phyloP scores from a whole-genome alignment of 306 rosid species.

The Cercis canadensis region DNA sequence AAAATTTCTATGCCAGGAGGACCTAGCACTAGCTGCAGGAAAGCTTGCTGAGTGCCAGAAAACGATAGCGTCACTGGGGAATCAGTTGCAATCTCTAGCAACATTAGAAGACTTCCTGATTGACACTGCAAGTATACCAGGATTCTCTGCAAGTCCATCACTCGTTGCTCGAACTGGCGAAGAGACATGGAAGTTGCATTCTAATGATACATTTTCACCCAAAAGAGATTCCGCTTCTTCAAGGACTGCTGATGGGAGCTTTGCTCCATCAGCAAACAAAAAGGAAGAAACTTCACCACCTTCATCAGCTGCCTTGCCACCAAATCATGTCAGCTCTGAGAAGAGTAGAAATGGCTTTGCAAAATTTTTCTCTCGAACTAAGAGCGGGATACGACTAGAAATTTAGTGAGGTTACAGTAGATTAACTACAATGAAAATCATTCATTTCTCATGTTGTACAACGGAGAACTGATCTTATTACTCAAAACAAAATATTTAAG shows the following conservation, averaged over 20 bases:
- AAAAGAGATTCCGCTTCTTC: constrained; percentile 60
- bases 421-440: constrained; percentile 17
- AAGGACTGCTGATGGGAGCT: constrained; percentile 49
- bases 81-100: constrained; percentile 83
- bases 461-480: constrained; percentile 32
- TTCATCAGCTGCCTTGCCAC: constrained; percentile 52
- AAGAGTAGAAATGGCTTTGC: constrained; percentile 89
- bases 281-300: constrained; percentile 58
- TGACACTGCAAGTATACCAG: constrained; percentile 67
- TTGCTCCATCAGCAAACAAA: constrained; percentile 42
- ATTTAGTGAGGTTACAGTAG: constrained; percentile 47
- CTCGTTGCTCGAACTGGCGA: constrained; percentile 43
- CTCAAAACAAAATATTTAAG: constrained; percentile 24
- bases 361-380: constrained; percentile 86
- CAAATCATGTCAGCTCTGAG: constrained; percentile 63
- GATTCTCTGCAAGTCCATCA: constrained; percentile 55
- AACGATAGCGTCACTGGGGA: constrained; percentile 91
- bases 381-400: constrained; percentile 86
- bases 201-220: constrained; percentile 72
- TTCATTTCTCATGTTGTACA: constrained; percentile 41
- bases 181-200: constrained; percentile 67
- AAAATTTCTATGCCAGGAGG: constrained; percentile 67
- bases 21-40: constrained; percentile 82
- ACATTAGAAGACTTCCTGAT: constrained; percentile 88
- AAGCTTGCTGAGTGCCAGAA: constrained; percentile 95